phyloP scores from a whole-genome alignment of 2,329 filamentous ascomycete species.

The Fulvia fulva region DNA sequence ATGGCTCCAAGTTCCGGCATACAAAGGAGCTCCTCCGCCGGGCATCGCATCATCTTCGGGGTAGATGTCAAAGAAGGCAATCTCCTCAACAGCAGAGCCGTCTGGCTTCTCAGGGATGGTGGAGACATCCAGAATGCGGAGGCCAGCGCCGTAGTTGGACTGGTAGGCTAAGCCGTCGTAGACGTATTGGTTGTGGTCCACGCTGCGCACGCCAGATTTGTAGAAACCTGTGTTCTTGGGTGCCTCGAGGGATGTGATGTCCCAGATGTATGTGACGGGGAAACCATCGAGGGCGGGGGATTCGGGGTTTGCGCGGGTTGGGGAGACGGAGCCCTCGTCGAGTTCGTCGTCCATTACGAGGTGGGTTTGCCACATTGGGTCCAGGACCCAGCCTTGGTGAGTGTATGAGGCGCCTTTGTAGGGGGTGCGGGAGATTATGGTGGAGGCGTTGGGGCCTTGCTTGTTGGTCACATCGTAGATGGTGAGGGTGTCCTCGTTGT shows the following conservation, averaged over 20 bases:
- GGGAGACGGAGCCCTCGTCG: slow-evolving; percentile 46
- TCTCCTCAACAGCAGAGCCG: slow-evolving; percentile 45
- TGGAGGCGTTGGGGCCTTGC: slow-evolving; percentile 24
- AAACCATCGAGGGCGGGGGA: slow-evolving; percentile 36
- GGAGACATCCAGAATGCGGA: slow-evolving; percentile 36
- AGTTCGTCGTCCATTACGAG: slow-evolving; percentile 53
- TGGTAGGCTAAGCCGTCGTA: slow-evolving; percentile 37
- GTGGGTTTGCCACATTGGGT: slow-evolving; percentile 43
- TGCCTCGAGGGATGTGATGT: slow-evolving; percentile 43
- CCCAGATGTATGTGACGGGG: slow-evolving; percentile 52
- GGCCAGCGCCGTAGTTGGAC: slow-evolving; percentile 36
- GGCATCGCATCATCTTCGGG: slow-evolving; percentile 48
- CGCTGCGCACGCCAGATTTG: slow-evolving; percentile 33
- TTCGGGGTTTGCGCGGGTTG: slow-evolving; percentile 28
- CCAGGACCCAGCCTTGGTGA: slow-evolving; percentile 53
- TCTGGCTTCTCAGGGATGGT: slow-evolving; percentile 41
- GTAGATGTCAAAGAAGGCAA: slow-evolving; percentile 50
- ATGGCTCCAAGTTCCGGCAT: slow-evolving; percentile 44
- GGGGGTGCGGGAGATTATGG: slow-evolving; percentile 47
- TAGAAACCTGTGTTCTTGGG: slow-evolving; percentile 42
- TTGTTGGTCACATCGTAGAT: slow-evolving; percentile 48
- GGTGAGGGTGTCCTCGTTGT: slow-evolving; percentile 49
- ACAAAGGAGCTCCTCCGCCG: slow-evolving; percentile 32
- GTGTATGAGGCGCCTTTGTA: slow-evolving; percentile 51
- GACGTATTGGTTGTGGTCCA: slow-evolving; percentile 44